Evolutionary conservation across 2,329 filamentous ascomycete species (phyloP).

Genomic region (Lizonia empirigonia): DNA sequence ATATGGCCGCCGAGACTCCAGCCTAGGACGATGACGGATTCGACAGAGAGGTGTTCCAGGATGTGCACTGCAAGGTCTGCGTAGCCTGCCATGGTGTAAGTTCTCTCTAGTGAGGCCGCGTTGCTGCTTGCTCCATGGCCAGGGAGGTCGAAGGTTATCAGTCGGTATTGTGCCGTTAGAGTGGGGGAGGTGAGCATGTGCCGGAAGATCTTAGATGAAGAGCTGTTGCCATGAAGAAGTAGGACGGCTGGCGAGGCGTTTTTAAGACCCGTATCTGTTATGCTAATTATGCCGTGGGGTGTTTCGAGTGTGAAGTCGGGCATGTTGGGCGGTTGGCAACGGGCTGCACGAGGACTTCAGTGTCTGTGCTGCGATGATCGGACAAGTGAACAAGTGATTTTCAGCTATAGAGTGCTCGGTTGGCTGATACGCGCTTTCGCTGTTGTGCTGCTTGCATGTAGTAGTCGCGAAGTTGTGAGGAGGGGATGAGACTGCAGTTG

Average conservation of each 20-base stretch:
- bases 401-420: neutral
- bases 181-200: conserved; percentile 27
- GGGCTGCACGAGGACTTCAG: too few species aligned
- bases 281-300: conserved; percentile 29
- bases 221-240: conserved; percentile 43
- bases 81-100: conserved; percentile 41
- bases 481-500: neutral
- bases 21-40: conserved; percentile 34
- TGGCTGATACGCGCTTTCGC: too few species aligned
- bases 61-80: conserved; percentile 39
- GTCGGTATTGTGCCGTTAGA: conserved; percentile 22
- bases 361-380: too few species aligned
- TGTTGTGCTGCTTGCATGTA: conserved; percentile 2
- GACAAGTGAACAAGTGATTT: too few species aligned
- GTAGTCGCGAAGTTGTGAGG: neutral
- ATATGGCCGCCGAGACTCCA: conserved; percentile 45
- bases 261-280: conserved; percentile 29
- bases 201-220: conserved; percentile 33
- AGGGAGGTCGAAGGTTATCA: conserved; percentile 43
- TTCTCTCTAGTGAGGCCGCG: conserved; percentile 28
- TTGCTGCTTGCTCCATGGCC: conserved; percentile 42
- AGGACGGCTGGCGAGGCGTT: conserved; percentile 31
- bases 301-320: conserved; percentile 27
- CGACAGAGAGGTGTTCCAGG: conserved; percentile 29
- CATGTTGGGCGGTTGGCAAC: conserved; percentile 15